Conservation (phyloP, 345 rosid species). For the Iberis pinnata region DNA sequence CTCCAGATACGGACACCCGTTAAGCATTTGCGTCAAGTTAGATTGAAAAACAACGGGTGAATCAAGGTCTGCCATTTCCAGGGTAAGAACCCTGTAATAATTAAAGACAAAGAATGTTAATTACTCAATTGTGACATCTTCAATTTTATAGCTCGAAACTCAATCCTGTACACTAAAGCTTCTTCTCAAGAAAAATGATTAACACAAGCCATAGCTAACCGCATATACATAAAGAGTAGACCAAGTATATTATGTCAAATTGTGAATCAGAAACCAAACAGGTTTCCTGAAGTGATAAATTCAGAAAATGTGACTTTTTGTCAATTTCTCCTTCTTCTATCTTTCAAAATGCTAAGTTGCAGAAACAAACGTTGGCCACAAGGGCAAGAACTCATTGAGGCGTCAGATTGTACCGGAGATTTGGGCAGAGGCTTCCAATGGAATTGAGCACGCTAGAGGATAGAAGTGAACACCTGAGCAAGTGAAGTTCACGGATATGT, state of each 20-base stretch:
- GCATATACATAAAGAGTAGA: neutral
- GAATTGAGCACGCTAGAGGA: constrained; percentile 33
- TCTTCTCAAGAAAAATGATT: neutral
- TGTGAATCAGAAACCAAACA: neutral
- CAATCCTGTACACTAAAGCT: neutral
- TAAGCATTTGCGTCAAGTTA: constrained; percentile 36
- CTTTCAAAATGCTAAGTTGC: neutral
- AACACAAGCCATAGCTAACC: neutral
- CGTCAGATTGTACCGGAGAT: constrained; percentile 40
- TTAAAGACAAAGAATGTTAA: neutral
- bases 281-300: neutral
- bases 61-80: constrained; percentile 40
- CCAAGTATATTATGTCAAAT: neutral
- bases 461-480: constrained; percentile 39
- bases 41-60: constrained; percentile 21
- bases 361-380: neutral
- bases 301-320: neutral
- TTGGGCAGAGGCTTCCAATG: constrained; percentile 39
- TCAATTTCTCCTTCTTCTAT: neutral
- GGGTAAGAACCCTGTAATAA: constrained; percentile 35
- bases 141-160: neutral
- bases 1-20: constrained; percentile 43
- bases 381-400: neutral
- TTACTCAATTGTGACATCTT: constrained; percentile 11
- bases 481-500: constrained; percentile 38